Conservation (phyloP, 1,284 basidiomycete species). For the Ustilago nuda region DNA sequence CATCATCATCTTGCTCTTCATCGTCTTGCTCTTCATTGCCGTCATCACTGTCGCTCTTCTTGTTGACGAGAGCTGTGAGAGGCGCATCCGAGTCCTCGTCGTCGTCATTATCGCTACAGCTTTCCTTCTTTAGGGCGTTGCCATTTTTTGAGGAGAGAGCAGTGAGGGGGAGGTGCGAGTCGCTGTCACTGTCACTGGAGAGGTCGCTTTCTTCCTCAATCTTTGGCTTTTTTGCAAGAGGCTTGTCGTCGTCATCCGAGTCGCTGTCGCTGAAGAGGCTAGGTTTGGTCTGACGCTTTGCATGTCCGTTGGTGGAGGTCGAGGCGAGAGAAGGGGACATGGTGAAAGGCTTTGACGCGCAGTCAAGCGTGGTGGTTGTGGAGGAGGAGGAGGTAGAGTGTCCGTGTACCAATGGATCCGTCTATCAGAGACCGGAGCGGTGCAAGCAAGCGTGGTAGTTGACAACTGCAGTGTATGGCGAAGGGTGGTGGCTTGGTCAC, state of each 20-base stretch:
- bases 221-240: conserved; percentile 43
- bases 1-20: conserved; percentile 45
- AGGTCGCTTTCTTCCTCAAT: conserved; percentile 20
- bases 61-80: conserved; percentile 46
- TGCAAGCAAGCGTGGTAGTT: background rate
- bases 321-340: conserved; percentile 27
- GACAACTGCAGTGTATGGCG: background rate
- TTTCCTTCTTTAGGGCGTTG: conserved; percentile 45
- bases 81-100: conserved; percentile 57
- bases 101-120: conserved; percentile 18
- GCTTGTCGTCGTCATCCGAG: conserved; percentile 52
- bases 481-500: background rate
- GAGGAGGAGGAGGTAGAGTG: too few species aligned
- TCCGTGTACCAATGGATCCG: too few species aligned
- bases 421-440: background rate
- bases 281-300: conserved; percentile 32
- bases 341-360: conserved; percentile 3
- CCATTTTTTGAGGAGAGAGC: conserved; percentile 36
- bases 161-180: conserved; percentile 51
- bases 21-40: conserved; percentile 45
- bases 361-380: background rate
- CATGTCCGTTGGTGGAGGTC: conserved; percentile 31
- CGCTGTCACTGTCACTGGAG: conserved; percentile 41
- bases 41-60: conserved; percentile 24
- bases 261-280: conserved; percentile 39